These are phyloP conservation scores for Lyophyllum shimeji DNA, from an alignment of 768 basidiomycete species.

Conservation along the genomic window DNA sequence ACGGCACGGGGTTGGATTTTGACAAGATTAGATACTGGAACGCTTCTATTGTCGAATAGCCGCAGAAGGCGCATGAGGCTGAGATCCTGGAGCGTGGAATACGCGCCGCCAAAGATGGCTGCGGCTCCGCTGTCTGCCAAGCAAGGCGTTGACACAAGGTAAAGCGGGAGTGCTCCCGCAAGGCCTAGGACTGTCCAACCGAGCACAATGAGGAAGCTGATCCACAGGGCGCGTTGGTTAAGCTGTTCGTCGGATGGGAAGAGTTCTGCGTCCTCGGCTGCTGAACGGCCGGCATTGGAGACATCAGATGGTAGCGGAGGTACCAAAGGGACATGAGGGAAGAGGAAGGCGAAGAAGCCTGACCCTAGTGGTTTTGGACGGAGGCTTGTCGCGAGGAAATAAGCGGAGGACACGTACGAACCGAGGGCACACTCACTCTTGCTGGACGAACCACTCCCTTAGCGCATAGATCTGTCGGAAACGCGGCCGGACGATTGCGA, in stretches of 20 bases:
- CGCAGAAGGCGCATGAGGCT: conserved; percentile 74
- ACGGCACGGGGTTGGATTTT: conserved; percentile 34
- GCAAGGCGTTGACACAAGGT: conserved; percentile 70
- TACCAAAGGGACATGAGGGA: conserved; percentile 66
- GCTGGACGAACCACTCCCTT: conserved; percentile 76
- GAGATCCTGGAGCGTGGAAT: conserved; percentile 72
- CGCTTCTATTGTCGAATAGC: conserved; percentile 45
- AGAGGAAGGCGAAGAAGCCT: conserved; percentile 65
- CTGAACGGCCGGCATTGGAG: conserved; percentile 51
- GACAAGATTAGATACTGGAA: conserved; percentile 31
- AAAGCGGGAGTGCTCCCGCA: conserved; percentile 71
- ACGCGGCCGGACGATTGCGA: conserved; percentile 67
- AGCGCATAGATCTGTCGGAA: conserved; percentile 71
- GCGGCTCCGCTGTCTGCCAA: conserved; percentile 48
- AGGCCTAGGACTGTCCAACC: conserved; percentile 72
- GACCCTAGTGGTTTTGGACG: conserved; percentile 63
- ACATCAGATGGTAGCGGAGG: conserved; percentile 58
- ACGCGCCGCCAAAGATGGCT: conserved; percentile 52
- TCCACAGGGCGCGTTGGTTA: conserved; percentile 68
- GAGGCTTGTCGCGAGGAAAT: conserved; percentile 35
- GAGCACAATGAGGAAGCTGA: conserved; percentile 59
- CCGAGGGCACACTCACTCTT: conserved; percentile 51
- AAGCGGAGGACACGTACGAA: conserved; percentile 12
- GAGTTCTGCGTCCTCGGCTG: conserved; percentile 47
- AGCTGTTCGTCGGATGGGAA: conserved; percentile 79